Evolutionary conservation across 768 basidiomycete genomes (phyloP).

Genomic region (Holtermannia corniformis): DNA sequence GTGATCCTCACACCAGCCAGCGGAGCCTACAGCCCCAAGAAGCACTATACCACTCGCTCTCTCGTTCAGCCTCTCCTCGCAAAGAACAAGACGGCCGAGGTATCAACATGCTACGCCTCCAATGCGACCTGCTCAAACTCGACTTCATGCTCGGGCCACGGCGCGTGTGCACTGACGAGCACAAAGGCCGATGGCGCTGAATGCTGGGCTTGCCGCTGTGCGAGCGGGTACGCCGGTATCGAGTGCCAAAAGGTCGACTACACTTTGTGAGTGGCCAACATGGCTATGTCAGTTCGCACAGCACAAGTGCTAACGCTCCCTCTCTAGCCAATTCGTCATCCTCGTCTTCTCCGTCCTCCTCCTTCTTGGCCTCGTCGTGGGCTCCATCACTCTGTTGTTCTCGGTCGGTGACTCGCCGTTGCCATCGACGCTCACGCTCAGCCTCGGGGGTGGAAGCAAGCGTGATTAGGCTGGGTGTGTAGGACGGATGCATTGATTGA

Average conservation of each 20-base stretch:
- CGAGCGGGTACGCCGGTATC: constrained; percentile 29
- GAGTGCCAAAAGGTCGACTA: constrained; percentile 39
- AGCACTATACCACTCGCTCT: not conserved
- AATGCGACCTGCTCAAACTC: constrained; percentile 26
- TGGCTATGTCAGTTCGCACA: too few relatives aligned
- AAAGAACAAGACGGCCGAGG: constrained; percentile 4
- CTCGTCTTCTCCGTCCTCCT: constrained; percentile 27
- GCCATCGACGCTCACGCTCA: constrained; percentile 31
- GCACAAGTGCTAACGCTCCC: not conserved
- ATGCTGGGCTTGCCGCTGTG: constrained; percentile 38
- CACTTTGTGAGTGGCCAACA: constrained; percentile 26
- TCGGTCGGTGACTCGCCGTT: constrained; percentile 32
- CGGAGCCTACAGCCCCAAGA: not conserved
- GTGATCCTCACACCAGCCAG: constrained; percentile 33
- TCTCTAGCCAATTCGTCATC: constrained; percentile 31
- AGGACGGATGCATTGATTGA: too few relatives aligned
- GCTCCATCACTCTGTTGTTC: constrained; percentile 22
- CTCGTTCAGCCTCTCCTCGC: constrained; percentile 1
- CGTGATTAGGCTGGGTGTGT: too few relatives aligned
- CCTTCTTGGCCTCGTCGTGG: constrained; percentile 16
- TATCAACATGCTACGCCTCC: constrained; percentile 28
- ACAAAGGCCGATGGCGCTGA: constrained; percentile 19
- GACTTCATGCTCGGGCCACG: constrained; percentile 31
- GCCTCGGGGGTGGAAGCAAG: constrained; percentile 26
- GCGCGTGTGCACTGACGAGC: constrained; percentile 20